These are phyloP conservation scores for Aristolochia californica DNA, from an alignment of 164 flowering plant genomes.

Conservation along the genomic window DNA sequence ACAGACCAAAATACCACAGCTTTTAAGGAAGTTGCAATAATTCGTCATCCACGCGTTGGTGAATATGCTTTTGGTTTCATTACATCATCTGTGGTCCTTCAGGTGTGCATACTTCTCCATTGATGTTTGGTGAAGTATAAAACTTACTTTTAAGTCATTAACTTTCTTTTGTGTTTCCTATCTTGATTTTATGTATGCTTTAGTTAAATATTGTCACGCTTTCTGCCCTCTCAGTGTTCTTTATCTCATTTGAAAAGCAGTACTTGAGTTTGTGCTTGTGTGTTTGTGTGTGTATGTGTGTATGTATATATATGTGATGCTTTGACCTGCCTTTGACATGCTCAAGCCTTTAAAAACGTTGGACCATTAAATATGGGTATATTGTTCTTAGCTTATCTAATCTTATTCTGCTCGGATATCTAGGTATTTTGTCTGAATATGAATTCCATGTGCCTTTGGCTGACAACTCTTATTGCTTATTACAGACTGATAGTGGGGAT, in stretches of 20 bases:
- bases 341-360: no score
- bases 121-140: not conserved
- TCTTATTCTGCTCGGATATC: no score
- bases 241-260: not conserved
- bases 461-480: constrained; percentile 1
- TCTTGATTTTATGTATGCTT: not conserved
- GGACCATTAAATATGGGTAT: no score
- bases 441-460: not conserved
- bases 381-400: no score
- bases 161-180: not conserved
- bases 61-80: constrained; percentile 90
- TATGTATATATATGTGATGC: no score
- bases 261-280: no score
- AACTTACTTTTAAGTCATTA: not conserved
- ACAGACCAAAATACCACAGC: constrained; percentile 79
- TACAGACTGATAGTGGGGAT: constrained; percentile 56
- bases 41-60: constrained; percentile 81
- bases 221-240: no score
- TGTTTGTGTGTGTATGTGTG: no score
- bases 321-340: no score
- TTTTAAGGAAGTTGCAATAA: constrained; percentile 82
- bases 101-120: constrained; percentile 9
- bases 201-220: no score
- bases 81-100: constrained; percentile 45
- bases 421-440: not conserved